Evolutionary conservation across 345 rosid species (phyloP), one percentile per base, ranked within the genome.

Genomic region (Triadica sebifera): DNA sequence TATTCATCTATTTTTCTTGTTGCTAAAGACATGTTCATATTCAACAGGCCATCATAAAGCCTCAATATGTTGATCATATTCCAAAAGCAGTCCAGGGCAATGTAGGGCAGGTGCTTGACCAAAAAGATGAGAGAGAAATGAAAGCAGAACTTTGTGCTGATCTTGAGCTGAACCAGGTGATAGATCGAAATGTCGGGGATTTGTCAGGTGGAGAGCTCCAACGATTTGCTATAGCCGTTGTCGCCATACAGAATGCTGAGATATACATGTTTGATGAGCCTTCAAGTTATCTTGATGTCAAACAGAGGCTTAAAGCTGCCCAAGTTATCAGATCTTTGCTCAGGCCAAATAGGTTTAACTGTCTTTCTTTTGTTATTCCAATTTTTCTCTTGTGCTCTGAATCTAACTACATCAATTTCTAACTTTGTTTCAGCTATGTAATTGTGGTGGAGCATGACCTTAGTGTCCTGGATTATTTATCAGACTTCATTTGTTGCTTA

Each of bases 181-280:
- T 93, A 75, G 98, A 95, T 47, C 92, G 97, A 39, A 90, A 87
- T 79, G 98, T 93, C 50, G 93, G 85, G 77, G 96, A 96, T 82
- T 79, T 96, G 78, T 96, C 99, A 19, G 99, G 98, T 78, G 99
- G 99, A 75, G 99, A 96, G 84, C 90, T 96, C 43, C 99, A 93
- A 87, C 89, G 97, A 71, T 96, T 96, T 87, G 98, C 97, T 50
- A 93, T 96, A 66, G 99, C 98, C n/a, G 98, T 90, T 71, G 96
- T 93, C 79, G 94, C 93, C 57, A 84, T 96, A 81, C 97, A 96
- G 79, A 90, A 85, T 86, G 99, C 98, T n/a, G 99, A 96, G 81
- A 93, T 96, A 56, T 96, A 91, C 78, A 96, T 96, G 99, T 96
- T 96, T 83, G 99, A 96, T 79, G 99, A 96, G 63, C 99, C 99